A percentile compares a stretch with the other conserved stretches of the same genome.
Evolutionary conservation across 169 alveolate species (phyloP).

Genomic region (Plasmodium berghei): DNA sequence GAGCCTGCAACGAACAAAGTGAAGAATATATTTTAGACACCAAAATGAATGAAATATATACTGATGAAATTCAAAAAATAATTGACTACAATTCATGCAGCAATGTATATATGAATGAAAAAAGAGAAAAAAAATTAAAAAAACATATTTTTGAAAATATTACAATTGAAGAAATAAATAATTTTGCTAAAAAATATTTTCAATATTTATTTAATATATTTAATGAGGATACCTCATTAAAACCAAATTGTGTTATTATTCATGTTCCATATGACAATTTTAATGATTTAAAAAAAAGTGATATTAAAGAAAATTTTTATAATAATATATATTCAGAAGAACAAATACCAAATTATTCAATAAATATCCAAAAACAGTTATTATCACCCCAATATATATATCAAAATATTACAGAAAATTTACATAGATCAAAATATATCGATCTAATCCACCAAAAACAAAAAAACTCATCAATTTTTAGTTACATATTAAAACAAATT

Average conservation of each 20-base stretch:
- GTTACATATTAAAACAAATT: slow-evolving; percentile 26
- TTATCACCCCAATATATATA: slow-evolving; percentile 32
- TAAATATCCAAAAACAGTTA: slow-evolving; percentile 45
- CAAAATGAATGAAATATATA: slow-evolving; percentile 54
- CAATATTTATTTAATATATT: slow-evolving; percentile 65
- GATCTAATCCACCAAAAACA: not conserved
- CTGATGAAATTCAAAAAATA: slow-evolving; percentile 73
- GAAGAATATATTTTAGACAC: slow-evolving; percentile 62
- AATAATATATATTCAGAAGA: slow-evolving; percentile 35
- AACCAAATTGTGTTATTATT: slow-evolving; percentile 60
- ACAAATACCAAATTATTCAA: slow-evolving; percentile 39
- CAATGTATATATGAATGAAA: slow-evolving; percentile 57
- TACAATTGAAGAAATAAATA: slow-evolving; percentile 47
- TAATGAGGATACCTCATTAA: slow-evolving; percentile 33
- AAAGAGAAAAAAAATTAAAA: slow-evolving; percentile 63
- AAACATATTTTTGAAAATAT: slow-evolving; percentile 42
- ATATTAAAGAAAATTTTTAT: slow-evolving; percentile 37
- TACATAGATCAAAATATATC: slow-evolving; percentile 32
- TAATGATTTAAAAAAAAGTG: slow-evolving; percentile 9
- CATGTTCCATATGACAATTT: slow-evolving; percentile 36
- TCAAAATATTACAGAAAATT: slow-evolving; percentile 36
- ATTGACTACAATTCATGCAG: slow-evolving; percentile 64
- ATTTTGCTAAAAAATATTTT: slow-evolving; percentile 64
- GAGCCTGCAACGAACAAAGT: slow-evolving; percentile 1
- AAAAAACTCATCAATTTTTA: not conserved